A percentile compares a stretch with the other conserved stretches of the same genome.
These are phyloP conservation scores for Phytopythium litorale DNA, from an alignment of 352 stramenopile genomes.

Conservation along the genomic window DNA sequence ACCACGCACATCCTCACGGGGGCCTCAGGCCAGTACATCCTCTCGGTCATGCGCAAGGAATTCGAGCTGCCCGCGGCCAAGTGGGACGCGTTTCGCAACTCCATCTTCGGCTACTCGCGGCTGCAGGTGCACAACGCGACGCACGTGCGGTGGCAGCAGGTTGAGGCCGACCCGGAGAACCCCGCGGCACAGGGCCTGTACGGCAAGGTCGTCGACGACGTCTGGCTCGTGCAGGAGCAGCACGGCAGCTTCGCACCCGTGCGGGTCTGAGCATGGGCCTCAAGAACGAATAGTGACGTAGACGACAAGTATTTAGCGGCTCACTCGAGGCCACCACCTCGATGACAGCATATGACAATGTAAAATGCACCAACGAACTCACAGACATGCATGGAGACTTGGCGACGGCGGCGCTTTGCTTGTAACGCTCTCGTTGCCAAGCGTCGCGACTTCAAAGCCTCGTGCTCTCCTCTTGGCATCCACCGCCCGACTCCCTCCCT, in stretches of 20 bases:
- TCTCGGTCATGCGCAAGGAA: conserved; percentile 71
- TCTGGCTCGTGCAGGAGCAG: conserved; percentile 87
- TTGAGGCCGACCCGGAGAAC: conserved; percentile 80
- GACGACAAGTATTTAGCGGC: not conserved
- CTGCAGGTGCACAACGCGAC: conserved; percentile 84
- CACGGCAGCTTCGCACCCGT: conserved; percentile 80
- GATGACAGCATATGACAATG: not conserved
- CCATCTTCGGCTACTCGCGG: conserved; percentile 84
- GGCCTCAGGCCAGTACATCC: conserved; percentile 82
- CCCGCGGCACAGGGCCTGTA: conserved; percentile 67
- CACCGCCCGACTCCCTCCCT: not conserved
- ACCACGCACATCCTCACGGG: conserved; percentile 89
- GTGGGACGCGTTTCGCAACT: conserved; percentile 87
- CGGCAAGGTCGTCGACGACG: conserved; percentile 81
- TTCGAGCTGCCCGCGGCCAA: conserved; percentile 56
- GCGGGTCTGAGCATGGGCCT: not conserved
- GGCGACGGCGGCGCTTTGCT: not conserved
- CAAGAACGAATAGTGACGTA: not conserved
- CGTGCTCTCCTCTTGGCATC: not conserved
- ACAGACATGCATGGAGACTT: no score
- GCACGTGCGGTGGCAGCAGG: conserved; percentile 87
- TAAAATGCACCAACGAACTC: not conserved
- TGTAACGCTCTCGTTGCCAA: not conserved
- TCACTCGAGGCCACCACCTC: not conserved
- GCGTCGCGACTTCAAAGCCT: not conserved